phyloP scores from a whole-genome alignment of 192 early-diverging fungal species.

The Coemansia sp. region DNA sequence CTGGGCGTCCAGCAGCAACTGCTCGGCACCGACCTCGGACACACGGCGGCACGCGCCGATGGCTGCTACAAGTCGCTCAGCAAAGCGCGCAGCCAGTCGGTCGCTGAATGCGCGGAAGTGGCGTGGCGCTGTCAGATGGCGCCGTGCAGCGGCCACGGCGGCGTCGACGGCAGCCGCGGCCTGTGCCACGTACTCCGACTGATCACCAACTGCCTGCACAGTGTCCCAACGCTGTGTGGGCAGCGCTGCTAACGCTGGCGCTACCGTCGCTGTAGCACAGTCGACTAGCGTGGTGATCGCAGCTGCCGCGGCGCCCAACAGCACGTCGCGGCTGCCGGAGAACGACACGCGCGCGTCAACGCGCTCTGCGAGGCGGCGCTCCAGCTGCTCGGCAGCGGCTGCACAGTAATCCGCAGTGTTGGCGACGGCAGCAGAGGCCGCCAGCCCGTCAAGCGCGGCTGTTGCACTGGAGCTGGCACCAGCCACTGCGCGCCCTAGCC shows the following conservation, averaged over 20 bases:
- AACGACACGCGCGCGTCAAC: slow-evolving; percentile 77
- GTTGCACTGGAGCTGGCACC: slow-evolving; percentile 64
- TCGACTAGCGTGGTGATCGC: slow-evolving; percentile 68
- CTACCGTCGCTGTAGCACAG: slow-evolving; percentile 66
- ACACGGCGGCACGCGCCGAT: slow-evolving; percentile 78
- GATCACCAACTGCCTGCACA: slow-evolving; percentile 88
- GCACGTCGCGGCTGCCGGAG: slow-evolving; percentile 70
- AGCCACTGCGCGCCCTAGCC: slow-evolving; percentile 55
- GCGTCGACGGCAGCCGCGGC: slow-evolving; percentile 62
- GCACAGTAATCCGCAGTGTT: slow-evolving; percentile 96
- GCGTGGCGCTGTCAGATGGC: slow-evolving; percentile 64
- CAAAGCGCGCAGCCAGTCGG: slow-evolving; percentile 83
- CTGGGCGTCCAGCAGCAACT: slow-evolving; percentile 92
- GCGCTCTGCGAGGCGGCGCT: slow-evolving; percentile 84
- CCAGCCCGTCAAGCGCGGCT: slow-evolving; percentile 61
- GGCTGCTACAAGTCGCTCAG: slow-evolving; percentile 65
- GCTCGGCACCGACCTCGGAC: slow-evolving; percentile 94
- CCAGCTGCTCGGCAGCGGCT: slow-evolving; percentile 79
- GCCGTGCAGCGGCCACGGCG: slow-evolving; percentile 60
- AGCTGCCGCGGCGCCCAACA: slow-evolving; percentile 65
- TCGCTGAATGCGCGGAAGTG: slow-evolving; percentile 91
- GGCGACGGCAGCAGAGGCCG: slow-evolving; percentile 72
- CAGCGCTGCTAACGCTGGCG: slow-evolving; percentile 72
- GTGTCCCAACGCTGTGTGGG: slow-evolving; percentile 75
- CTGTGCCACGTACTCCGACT: slow-evolving; percentile 79